Evolutionary conservation across 106 monocot genomes (phyloP), one percentile per base, ranked within the genome.

Genomic region (Ottelia alismoides): DNA sequence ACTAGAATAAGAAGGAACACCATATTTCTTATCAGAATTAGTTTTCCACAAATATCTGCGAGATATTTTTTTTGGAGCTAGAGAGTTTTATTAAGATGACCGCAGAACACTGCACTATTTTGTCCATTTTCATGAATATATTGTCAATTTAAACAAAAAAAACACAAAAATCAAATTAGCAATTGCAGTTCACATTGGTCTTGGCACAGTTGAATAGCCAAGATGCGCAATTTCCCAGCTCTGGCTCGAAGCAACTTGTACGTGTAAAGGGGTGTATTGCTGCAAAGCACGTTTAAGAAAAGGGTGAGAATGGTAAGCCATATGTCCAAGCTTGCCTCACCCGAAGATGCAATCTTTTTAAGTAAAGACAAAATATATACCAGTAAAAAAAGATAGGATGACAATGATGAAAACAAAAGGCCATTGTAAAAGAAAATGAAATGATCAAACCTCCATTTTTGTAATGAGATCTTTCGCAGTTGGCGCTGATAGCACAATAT

Each of bases 401-500:
- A n/a, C 9, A 14, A 40, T 21, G 32, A 10, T 16, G 5, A 40
- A 18, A 0, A 22, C 10, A 57, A 18, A 21, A 31, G 1, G 17
- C 31, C 0, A 20, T 21, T 40, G 2, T 1, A 7, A 35, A 9
- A 27, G 27, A 14, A 45, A 32, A 22, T 11, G 1, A 31, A 31
- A 35, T 18, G 18, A 5, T 1, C 2, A 72, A 24, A 93, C 93
- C 93, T 93, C 93, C 93, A 93, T 87, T 68, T 81, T 93, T 20
- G 23, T 56, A 20, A 93, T 53, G 30, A 87, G 61, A 53, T 93
- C 93, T 57, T 73, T 60, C 22, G 93, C 93, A 25, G 72, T 80
- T 31, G 83, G 58, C 60, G 87, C 83, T 45, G 83, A 93, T 65
- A 93, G 27, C 61, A 93, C 70, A 47, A 93, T 93, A 35, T 84